These are phyloP conservation scores for Metschnikowia drakensbergensis DNA, from an alignment of 805 yeast genomes.

Conservation along the genomic window DNA sequence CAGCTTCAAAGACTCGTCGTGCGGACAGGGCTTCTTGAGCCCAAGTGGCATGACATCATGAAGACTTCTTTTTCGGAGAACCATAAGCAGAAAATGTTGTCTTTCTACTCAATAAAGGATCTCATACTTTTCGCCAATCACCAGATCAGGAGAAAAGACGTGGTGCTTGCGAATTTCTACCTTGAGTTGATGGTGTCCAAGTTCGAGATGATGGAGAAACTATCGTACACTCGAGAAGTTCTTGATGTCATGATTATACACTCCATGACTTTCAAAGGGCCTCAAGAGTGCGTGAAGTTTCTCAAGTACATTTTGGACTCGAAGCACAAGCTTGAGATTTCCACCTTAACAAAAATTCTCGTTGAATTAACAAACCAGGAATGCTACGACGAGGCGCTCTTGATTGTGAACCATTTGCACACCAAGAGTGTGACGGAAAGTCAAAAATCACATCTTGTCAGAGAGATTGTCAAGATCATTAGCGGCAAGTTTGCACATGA, in stretches of 20 bases:
- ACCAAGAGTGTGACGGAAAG: constrained; percentile 16
- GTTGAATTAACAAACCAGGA: constrained; percentile 27
- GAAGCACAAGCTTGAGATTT: constrained; percentile 23
- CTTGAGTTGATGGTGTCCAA: constrained; percentile 35
- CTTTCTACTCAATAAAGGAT: constrained; percentile 29
- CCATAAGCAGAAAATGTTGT: constrained; percentile 27
- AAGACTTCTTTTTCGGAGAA: constrained; percentile 14
- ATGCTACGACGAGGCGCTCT: constrained; percentile 32
- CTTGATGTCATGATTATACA: constrained; percentile 28
- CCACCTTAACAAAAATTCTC: constrained; percentile 27
- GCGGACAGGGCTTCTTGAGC: constrained; percentile 34
- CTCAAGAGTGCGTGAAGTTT: constrained; percentile 29
- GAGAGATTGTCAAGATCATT: constrained; percentile 32
- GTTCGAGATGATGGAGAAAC: constrained; percentile 23
- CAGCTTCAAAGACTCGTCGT: constrained; percentile 30
- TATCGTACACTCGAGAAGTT: constrained; percentile 21
- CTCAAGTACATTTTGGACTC: constrained; percentile 31
- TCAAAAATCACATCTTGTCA: constrained; percentile 22
- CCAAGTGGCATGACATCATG: constrained; percentile 37
- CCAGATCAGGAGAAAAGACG: constrained; percentile 25
- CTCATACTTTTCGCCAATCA: constrained; percentile 22
- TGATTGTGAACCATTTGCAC: constrained; percentile 30
- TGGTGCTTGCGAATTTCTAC: constrained; percentile 32
- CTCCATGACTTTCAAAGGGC: constrained; percentile 37
- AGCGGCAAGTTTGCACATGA: constrained; percentile 25